A percentile compares a stretch with the other conserved stretches of the same genome.
Conservation (phyloP, 805 yeast genomes). For the Candida pseudoglaebosa region DNA sequence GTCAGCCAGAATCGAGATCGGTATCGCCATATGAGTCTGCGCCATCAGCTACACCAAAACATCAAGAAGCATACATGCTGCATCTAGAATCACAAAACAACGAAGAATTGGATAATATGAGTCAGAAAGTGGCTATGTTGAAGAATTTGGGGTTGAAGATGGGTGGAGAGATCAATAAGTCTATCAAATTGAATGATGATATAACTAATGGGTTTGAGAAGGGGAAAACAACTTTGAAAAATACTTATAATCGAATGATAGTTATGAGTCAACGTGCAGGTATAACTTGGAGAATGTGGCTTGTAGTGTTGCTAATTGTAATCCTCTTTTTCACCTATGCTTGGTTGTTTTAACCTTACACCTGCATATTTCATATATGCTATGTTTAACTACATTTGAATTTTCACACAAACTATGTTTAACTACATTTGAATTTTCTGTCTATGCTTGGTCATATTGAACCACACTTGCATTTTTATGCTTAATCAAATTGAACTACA, state of each 20-base stretch:
- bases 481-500: no score
- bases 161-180: conserved; percentile 43
- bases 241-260: conserved; percentile 41
- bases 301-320: conserved; percentile 33
- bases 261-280: conserved; percentile 45
- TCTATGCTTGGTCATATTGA: no score
- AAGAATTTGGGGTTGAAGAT: conserved; percentile 38
- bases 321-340: conserved; percentile 39
- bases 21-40: conserved; percentile 37
- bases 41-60: conserved; percentile 29
- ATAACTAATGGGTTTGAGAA: conserved; percentile 36
- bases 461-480: no score
- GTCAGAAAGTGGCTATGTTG: conserved; percentile 37
- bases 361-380: background rate
- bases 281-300: conserved; percentile 43
- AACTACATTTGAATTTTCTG: background rate
- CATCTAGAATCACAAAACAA: conserved; percentile 41
- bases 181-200: conserved; percentile 37
- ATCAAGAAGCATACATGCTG: conserved; percentile 40
- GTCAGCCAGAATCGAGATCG: conserved; percentile 27
- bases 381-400: background rate
- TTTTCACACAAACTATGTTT: background rate
- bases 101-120: conserved; percentile 39
- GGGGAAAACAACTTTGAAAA: conserved; percentile 37
- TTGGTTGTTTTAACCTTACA: conserved; percentile 33